Base-by-base conservation (phyloP, 2,329 filamentous ascomycete species). In the Botryotinia globosa region DNA sequence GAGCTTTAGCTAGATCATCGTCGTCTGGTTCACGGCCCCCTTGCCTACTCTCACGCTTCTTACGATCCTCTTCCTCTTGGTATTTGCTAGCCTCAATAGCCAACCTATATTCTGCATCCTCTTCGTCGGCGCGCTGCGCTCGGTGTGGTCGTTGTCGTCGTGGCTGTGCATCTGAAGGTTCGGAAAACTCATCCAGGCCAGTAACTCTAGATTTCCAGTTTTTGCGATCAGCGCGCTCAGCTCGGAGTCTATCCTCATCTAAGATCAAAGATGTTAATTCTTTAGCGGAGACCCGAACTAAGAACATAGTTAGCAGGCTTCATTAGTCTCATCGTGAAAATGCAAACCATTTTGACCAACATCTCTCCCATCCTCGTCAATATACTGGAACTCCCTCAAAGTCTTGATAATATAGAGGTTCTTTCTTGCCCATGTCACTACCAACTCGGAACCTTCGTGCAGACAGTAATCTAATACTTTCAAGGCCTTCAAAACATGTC, bases 391-490 rank as follows among this genome's bases (percentile, higher is more conserved):
- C 83, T 99, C 96, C 81, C 96, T 92, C 82, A 99, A 84, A 44
- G 96, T 99, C 86, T 98, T 98, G 86, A 99, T 97, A 83, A 99
- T 96, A 83, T 97, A 99, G 77, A 98, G 91, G 82, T 97, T 98
- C 85, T 98, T 97, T 80, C 94, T 92, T 76, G 94, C 94, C 96
- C 96, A 99, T 7, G 95, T 98, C 68, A 99, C 96, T 48, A 98
- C 94, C 76, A 98, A 85, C 83, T 98, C 96, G 0, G 94, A 98
- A 65, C 96, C 96, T 82, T 99, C 96, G 82, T 99, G 96, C 73
- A 99, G 87, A 83, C 94, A 98, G 83, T 99, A 99, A 83, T 99
- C 96, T 73, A 98, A 88, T 70, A 99, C 96, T 82, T 99, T 99
- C 77, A 99, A 86, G 59, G 96, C 97, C 84, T 99, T 99, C 74